Evolutionary conservation across 2,329 filamentous ascomycete genomes (phyloP).

Genomic region (Nemania sp.): DNA sequence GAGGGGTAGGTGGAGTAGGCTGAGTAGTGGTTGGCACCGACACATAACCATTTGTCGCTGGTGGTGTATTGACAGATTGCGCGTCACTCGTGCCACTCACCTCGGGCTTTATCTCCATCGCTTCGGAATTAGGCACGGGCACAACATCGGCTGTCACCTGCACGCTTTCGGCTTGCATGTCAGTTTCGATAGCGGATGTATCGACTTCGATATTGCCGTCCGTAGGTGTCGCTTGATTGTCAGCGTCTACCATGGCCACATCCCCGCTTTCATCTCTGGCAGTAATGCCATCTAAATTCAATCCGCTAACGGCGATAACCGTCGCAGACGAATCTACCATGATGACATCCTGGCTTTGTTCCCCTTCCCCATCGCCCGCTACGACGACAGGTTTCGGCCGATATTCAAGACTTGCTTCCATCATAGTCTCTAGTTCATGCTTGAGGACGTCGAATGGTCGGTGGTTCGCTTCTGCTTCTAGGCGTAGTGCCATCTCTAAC

Average conservation of each 20-base stretch:
- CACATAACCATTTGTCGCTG: slow-evolving; percentile 62
- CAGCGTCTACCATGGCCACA: slow-evolving; percentile 54
- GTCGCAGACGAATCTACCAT: slow-evolving; percentile 64
- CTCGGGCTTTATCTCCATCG: slow-evolving; percentile 46
- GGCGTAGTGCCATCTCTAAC: slow-evolving; percentile 79
- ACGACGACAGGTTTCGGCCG: slow-evolving; percentile 55
- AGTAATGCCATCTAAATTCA: slow-evolving; percentile 47
- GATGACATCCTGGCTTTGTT: slow-evolving; percentile 60
- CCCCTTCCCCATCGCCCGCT: slow-evolving; percentile 55
- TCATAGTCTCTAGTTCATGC: slow-evolving; percentile 78
- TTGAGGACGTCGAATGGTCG: slow-evolving; percentile 77
- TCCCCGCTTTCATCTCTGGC: slow-evolving; percentile 53
- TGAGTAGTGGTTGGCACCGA: slow-evolving; percentile 50
- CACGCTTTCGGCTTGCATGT: slow-evolving; percentile 47
- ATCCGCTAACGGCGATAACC: slow-evolving; percentile 60
- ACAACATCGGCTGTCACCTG: slow-evolving; percentile 39
- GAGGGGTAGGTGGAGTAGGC: slow-evolving; percentile 72
- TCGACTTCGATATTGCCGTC: slow-evolving; percentile 62
- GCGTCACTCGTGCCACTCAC: slow-evolving; percentile 47
- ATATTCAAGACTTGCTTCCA: slow-evolving; percentile 75
- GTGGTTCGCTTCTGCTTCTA: slow-evolving; percentile 83
- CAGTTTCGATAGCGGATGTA: slow-evolving; percentile 54
- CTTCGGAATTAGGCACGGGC: slow-evolving; percentile 31
- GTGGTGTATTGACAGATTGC: slow-evolving; percentile 58
- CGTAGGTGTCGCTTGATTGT: slow-evolving; percentile 52